Conservation (phyloP, 192 early-diverging fungal genomes). For the Rhizoclosmatium sp. region DNA sequence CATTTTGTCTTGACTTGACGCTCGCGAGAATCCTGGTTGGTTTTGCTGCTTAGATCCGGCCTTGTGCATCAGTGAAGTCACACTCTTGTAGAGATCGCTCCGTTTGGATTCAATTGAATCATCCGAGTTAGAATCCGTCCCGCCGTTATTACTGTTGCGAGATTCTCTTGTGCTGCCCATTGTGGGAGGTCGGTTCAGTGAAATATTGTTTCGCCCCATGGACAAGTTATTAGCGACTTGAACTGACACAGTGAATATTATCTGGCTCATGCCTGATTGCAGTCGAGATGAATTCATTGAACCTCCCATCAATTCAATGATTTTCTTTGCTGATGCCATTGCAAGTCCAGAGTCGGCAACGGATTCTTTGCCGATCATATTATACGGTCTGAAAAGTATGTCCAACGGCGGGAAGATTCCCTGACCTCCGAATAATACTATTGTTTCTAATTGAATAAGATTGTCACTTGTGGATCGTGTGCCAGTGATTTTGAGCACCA, state of each 20-base stretch:
- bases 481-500: not conserved
- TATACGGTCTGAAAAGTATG: not conserved
- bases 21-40: not conserved
- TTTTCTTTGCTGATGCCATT: slow-evolving; percentile 12
- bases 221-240: not conserved
- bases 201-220: not conserved
- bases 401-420: not conserved
- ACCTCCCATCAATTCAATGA: slow-evolving; percentile 34
- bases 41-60: not conserved
- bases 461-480: not conserved
- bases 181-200: not conserved
- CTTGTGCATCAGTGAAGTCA: not conserved
- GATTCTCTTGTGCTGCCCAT: not conserved
- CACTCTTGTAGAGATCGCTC: not conserved
- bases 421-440: not conserved
- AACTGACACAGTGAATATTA: not conserved
- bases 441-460: not conserved
- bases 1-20: not conserved
- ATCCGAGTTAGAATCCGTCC: not conserved
- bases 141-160: not conserved
- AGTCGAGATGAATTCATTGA: not conserved
- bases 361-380: not conserved
- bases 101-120: not conserved
- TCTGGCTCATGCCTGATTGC: not conserved
- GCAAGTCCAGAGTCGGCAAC: not conserved